Percentiles rank a stretch among this genome's conserved stretches.
Evolutionary conservation across 2,329 filamentous ascomycete species (phyloP).

Genomic region (Dactylella cylindrospora): DNA sequence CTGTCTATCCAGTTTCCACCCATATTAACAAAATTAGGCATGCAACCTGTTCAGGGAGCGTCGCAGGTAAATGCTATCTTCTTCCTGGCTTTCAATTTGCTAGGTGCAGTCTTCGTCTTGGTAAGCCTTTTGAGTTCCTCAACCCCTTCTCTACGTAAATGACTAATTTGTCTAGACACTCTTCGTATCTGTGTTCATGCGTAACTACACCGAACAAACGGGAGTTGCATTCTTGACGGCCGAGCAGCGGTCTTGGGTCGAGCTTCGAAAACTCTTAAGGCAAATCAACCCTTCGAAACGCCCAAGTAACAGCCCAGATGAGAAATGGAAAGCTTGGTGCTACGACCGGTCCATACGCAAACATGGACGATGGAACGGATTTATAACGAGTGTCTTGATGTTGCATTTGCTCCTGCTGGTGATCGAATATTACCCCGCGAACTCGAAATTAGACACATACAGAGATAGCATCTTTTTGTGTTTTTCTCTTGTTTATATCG

Average conservation of each 20-base stretch:
- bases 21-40: conserved; percentile 47
- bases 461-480: conserved; percentile 72
- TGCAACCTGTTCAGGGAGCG: conserved; percentile 69
- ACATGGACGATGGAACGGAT: conserved; percentile 84
- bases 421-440: conserved; percentile 80
- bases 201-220: conserved; percentile 98
- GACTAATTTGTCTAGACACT: conserved; percentile 60
- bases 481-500: conserved; percentile 78
- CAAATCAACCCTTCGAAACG: conserved; percentile 95
- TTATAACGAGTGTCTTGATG: conserved; percentile 75
- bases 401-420: conserved; percentile 81
- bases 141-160: background rate
- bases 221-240: conserved; percentile 94
- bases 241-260: conserved; percentile 95
- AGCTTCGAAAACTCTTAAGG: conserved; percentile 83
- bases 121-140: conserved; percentile 27
- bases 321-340: conserved; percentile 86
- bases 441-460: conserved; percentile 66
- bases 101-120: conserved; percentile 93
- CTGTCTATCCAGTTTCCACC: background rate
- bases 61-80: conserved; percentile 86
- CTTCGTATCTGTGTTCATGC: conserved; percentile 99
- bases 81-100: conserved; percentile 93
- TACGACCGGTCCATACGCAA: conserved; percentile 94
- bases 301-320: conserved; percentile 74